These are phyloP conservation scores for Fusarium hainanense DNA, from an alignment of 2,329 filamentous ascomycete genomes.

Conservation along the genomic window DNA sequence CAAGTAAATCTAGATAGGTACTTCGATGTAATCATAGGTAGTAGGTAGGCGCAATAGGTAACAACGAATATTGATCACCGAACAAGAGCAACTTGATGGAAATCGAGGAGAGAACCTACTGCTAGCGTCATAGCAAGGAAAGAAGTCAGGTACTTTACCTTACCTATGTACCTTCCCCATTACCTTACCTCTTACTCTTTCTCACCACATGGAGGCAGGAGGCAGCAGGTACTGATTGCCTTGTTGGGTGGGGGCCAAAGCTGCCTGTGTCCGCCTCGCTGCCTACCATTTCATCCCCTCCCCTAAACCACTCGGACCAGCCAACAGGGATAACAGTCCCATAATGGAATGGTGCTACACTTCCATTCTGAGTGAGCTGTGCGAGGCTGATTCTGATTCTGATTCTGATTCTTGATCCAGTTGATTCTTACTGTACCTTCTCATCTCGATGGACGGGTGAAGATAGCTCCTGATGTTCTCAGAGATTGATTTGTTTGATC, in stretches of 20 bases:
- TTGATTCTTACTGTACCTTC: not conserved
- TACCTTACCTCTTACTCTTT: not conserved
- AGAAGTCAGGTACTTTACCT: not conserved
- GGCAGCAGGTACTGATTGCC: not conserved
- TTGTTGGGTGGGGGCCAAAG: slow-evolving; percentile 14
- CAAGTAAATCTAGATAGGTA: not conserved
- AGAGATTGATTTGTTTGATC: not conserved
- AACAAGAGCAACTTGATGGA: not conserved
- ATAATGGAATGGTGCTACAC: slow-evolving; percentile 5
- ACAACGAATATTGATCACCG: not conserved
- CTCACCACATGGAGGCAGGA: not conserved
- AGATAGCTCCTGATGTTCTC: not conserved
- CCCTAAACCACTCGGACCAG: slow-evolving; percentile 32
- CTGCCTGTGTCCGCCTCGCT: slow-evolving; percentile 44
- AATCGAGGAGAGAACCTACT: not conserved
- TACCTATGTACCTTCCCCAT: slow-evolving; percentile 4
- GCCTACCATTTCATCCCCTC: slow-evolving; percentile 34
- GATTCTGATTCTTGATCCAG: not conserved
- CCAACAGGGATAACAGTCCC: slow-evolving; percentile 23
- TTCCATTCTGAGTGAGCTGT: slow-evolving; percentile 41
- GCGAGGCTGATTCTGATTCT: slow-evolving; percentile 27
- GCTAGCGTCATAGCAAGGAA: not conserved
- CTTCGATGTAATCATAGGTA: not conserved
- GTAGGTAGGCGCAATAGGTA: not conserved
- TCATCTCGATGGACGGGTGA: not conserved